Base-by-base conservation (phyloP, 1,139 yeast genomes). In the Debaryomycetaceae sp. region DNA sequence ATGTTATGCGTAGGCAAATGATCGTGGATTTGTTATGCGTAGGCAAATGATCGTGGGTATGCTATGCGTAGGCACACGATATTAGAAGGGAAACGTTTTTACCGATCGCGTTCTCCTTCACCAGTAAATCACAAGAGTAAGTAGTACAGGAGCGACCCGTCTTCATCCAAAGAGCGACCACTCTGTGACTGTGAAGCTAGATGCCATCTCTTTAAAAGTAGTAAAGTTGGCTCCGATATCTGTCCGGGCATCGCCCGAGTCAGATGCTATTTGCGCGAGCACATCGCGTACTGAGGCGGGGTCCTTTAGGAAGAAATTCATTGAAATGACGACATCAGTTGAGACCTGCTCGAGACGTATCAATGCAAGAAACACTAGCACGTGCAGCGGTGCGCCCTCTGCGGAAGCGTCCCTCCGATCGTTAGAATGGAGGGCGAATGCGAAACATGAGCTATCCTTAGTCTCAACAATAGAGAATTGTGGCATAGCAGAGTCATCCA, bases 251-350 rank as follows among this genome's bases (percentile, higher is more conserved):
- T n/a, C n/a, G n/a, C n/a, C n/a, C n/a, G n/a, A n/a, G 6, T 18
- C 20, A 18, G 6, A 7, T 18, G 20, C 10, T 10, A 18, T 7
- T 7, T 6, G 6, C 10, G 20, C 20, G 10, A 18, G 10, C 6
- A 18, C 8, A 7, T 18, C 20, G 6, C 10, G 20, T 18, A 7
- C 20, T 18, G 20, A 24, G 21, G 14, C 29, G 3, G 16, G 25
- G 37, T 37, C 31, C 45, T 39, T 25, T 32, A 52, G 23, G 31
- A 83, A 80, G 2, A 74, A 57, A 39, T 77, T 77, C 45, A 70
- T 62, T 2, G 80, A 68, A 13, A 81, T 51, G 29, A 81, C 45
- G 2, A 77, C 61, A 49, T 83, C 94, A 0, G 92, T 76, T 1
- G 53, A 52, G 0, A 58, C 73, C 28, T 58, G 61, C 4, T 45